phyloP scores from a whole-genome alignment of 139 green algal genomes.

The Prasinococcaceae sp. region DNA sequence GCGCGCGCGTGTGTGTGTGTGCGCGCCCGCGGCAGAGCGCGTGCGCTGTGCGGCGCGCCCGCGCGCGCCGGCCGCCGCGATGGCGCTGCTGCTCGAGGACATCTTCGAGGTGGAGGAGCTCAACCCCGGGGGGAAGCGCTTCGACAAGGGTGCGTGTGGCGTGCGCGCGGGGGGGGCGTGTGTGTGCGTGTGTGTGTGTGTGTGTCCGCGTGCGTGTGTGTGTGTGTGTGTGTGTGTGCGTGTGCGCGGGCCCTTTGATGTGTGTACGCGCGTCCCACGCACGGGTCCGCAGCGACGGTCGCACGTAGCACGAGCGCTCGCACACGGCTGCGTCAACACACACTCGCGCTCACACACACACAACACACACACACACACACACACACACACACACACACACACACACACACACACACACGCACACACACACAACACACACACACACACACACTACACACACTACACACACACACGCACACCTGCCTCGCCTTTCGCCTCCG shows the following conservation, averaged over 20 bases:
- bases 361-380: background rate
- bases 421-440: background rate
- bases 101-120: constrained; percentile 74
- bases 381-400: background rate
- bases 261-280: background rate
- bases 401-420: background rate
- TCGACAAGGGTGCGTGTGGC: constrained; percentile 87
- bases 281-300: background rate
- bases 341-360: background rate
- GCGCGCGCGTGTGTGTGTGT: no score
- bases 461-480: background rate
- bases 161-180: no score
- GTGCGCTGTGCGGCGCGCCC: no score
- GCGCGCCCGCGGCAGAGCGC: no score
- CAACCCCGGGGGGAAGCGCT: constrained; percentile 91
- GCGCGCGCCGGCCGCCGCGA: no score
- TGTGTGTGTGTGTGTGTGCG: background rate
- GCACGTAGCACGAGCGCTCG: background rate
- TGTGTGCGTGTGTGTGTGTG: no score
- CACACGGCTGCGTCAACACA: background rate
- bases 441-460: background rate
- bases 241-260: background rate
- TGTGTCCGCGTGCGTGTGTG: background rate
- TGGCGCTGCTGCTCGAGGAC: constrained; percentile 62
- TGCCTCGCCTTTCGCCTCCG: background rate